Evolutionary conservation across 805 yeast genomes (phyloP), one percentile per base, ranked within the genome.

Genomic region (Starmerella scarabaei): DNA sequence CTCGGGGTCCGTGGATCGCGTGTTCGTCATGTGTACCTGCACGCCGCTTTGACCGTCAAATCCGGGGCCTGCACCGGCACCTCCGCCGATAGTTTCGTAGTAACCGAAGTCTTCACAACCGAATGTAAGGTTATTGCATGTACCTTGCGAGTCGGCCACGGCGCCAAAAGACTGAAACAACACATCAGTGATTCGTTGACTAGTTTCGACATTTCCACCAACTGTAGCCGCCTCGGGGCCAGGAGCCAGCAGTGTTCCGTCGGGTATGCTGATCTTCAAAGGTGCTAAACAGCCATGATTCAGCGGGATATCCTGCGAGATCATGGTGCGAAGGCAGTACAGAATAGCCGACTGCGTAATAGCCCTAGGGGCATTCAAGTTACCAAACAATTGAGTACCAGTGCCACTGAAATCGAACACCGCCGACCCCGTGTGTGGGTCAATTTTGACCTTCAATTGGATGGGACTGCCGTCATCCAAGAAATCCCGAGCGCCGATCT

Each of bases 61-160:
- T 2, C 75, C 75, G 1, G 79, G 72, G 1, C 88, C 85, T 2
- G 96, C 96, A 36, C 96, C 96, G 33, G 85, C 80, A 1, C 96
- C 96, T 44, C 96, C 96, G 43, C 94, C 91, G 44, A 86, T 84
- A 0, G 96, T 86, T 57, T 85, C 95, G 57, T 85, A 85, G 58
- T 85, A 85, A 0, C 95, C 94, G 58, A 83, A 84, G 30, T 40
- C 41, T 9, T 49, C 48, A 35, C 43, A 38, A 35, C 84, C 88
- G 64, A 86, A 88, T 0, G 95, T 86, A 51, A 88, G 73, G 61
- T 88, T 91, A 61, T 91, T 88, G 59, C 94, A 83, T 44, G 91
- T 85, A 32, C 96, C 95, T 61, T 88, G 97, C 1, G 96, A 85
- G 49, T 85, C 95, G 2, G 96, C 96, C 65, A 84, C 80, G 4